Conservation (phyloP, 2,329 filamentous ascomycete genomes). For the Xylariaceae sp. region DNA sequence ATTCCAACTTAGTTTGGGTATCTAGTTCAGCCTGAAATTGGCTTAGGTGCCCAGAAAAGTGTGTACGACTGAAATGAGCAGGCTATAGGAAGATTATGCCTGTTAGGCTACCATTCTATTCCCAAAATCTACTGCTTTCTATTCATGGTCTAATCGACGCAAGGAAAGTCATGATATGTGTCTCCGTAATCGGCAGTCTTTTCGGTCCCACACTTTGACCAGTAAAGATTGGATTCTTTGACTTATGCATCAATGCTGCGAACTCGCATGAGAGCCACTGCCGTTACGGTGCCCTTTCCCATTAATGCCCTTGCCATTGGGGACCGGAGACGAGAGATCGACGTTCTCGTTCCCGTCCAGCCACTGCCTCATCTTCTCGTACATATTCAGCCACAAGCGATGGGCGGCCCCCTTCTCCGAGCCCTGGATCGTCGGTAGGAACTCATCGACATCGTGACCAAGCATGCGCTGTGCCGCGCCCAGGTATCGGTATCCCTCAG, state of each 20-base stretch:
- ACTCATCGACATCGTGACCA: slow-evolving; percentile 50
- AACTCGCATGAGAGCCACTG: slow-evolving; percentile 3
- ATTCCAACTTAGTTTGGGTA: no score
- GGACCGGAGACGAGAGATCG: slow-evolving; percentile 32
- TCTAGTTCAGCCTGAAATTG: no score
- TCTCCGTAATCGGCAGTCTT: no score
- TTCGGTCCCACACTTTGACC: not conserved
- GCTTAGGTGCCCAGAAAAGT: no score
- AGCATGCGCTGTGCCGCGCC: slow-evolving; percentile 53
- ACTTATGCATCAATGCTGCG: not conserved
- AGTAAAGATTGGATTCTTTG: not conserved
- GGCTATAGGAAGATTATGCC: no score
- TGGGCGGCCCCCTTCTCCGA: slow-evolving; percentile 30
- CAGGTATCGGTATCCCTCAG: slow-evolving; percentile 54
- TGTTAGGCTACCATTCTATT: no score
- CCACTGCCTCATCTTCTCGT: slow-evolving; percentile 45
- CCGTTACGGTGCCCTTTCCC: slow-evolving; percentile 1
- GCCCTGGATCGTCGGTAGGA: slow-evolving; percentile 48
- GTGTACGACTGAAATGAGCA: no score
- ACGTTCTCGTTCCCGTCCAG: slow-evolving; percentile 36
- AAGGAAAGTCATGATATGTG: no score
- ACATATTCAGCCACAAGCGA: slow-evolving; percentile 47
- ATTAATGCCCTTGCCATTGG: slow-evolving; percentile 15
- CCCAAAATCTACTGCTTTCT: no score
- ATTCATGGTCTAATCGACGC: no score